Conservation (phyloP, 2,329 filamentous ascomycete genomes). For the Colletotrichum eremochloae region DNA sequence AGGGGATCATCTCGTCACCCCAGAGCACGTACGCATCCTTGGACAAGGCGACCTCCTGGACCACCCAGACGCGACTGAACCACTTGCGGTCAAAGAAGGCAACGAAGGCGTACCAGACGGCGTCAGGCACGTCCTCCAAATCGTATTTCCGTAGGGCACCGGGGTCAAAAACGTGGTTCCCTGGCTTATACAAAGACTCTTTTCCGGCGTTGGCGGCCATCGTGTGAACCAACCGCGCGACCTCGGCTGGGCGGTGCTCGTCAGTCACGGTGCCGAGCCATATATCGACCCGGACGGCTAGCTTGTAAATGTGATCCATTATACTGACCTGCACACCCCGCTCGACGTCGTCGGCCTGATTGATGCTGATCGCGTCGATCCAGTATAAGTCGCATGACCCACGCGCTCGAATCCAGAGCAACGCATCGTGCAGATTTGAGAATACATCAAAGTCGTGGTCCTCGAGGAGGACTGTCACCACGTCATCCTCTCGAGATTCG, state of each 20-base stretch:
- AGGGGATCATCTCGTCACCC: conserved; percentile 30
- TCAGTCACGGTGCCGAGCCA: conserved; percentile 38
- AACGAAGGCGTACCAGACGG: conserved; percentile 35
- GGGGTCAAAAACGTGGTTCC: conserved; percentile 2
- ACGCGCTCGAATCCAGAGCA: conserved; percentile 27
- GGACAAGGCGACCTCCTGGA: conserved; percentile 41
- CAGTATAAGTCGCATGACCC: conserved; percentile 24
- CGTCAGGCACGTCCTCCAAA: conserved; percentile 1
- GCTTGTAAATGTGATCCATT: conserved; percentile 43
- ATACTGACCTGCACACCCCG: conserved; percentile 37
- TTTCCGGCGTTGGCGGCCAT: conserved; percentile 25
- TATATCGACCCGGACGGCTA: conserved; percentile 38
- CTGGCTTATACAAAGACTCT: not conserved
- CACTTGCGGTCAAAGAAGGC: conserved; percentile 41
- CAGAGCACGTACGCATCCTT: conserved; percentile 39
- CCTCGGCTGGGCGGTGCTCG: conserved; percentile 22
- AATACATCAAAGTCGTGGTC: conserved; percentile 2
- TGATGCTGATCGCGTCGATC: conserved; percentile 43
- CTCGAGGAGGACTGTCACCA: conserved; percentile 7
- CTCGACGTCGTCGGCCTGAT: conserved; percentile 35
- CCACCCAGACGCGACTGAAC: conserved; percentile 42
- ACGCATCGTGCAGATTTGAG: conserved; percentile 22
- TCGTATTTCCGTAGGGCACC: conserved; percentile 13
- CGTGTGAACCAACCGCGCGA: conserved; percentile 2
- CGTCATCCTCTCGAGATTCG: not conserved